Percentiles rank a stretch among this genome's conserved stretches.
Evolutionary conservation across 331 rosid genomes (phyloP).

Genomic region (Prunus yedoensis): DNA sequence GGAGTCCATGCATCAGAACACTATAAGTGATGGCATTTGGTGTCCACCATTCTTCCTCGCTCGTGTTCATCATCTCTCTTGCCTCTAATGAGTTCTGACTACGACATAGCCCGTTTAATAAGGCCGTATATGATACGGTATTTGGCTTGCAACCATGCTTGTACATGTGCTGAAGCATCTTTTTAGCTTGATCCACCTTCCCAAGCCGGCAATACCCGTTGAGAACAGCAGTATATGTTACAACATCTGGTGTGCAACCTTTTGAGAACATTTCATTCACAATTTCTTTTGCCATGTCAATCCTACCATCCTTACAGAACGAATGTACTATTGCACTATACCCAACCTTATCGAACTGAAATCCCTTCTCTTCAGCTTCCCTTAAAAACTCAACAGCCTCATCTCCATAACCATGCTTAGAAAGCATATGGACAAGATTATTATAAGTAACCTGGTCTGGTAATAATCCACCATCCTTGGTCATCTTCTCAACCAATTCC

Average conservation of each 20-base stretch:
- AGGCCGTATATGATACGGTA: constrained; percentile 66
- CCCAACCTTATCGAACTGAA: constrained; percentile 73
- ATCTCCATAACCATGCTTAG: constrained; percentile 72
- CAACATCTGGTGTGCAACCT: constrained; percentile 83
- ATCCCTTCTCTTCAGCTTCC: constrained; percentile 75
- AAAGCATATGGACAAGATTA: constrained; percentile 67
- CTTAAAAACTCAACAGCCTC: constrained; percentile 66
- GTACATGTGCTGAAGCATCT: constrained; percentile 81
- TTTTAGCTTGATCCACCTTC: constrained; percentile 79
- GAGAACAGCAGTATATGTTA: constrained; percentile 73
- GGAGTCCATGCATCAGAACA: constrained; percentile 75
- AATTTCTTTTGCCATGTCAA: constrained; percentile 66
- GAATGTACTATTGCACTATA: constrained; percentile 82
- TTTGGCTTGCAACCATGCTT: constrained; percentile 84
- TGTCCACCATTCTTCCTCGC: constrained; percentile 89
- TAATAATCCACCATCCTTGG: constrained; percentile 42
- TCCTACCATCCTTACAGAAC: constrained; percentile 60
- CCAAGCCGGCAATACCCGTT: constrained; percentile 70
- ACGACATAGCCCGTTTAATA: constrained; percentile 80
- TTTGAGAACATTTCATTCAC: constrained; percentile 63
- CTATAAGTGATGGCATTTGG: constrained; percentile 81
- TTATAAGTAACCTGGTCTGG: constrained; percentile 84
- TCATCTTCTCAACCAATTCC: constrained; percentile 60
- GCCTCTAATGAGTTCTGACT: constrained; percentile 75
- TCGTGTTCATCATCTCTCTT: constrained; percentile 65